Base-by-base conservation (phyloP, 2,329 filamentous ascomycete species). In the Sclerotinia trifoliorum region DNA sequence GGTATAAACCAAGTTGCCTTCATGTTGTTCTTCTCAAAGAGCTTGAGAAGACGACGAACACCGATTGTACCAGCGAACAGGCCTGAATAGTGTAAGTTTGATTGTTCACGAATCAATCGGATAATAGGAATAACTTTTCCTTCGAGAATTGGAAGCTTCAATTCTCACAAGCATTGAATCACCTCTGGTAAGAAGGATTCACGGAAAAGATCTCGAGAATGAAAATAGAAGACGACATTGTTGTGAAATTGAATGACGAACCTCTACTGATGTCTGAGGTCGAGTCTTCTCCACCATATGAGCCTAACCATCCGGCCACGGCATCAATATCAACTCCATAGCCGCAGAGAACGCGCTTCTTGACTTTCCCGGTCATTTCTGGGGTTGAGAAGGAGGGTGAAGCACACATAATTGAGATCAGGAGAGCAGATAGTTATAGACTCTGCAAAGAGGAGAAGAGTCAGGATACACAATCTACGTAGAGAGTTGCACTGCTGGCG, bases 251-350 rank as follows among this genome's bases (percentile, higher is more conserved):
- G 21, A 56, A 48, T 15, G 26, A 55, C 72, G 70, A 74, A 86
- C 88, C 89, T 82, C 90, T 83, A 75, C 86, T 89, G 71, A 93
- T 92, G 73, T 93, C 90, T 74, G 84, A 90, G 1, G 85, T 87
- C 10, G 85, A 89, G 75, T 93, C 90, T 77, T 92, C 85, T 49
- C 90, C 89, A 21, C 88, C 88, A 74, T 93, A 93, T 0, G 86
- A 90, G 0, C 90, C 90, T 0, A 93, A 81, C 90, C 90, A 93
- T 11, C 90, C 89, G 1, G 89, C 86, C 1, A 92, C 88, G n/a
- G 89, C 90, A 71, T 93, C 90, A 35, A 93, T 88, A 70, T 93
- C 90, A 32, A 92, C 87, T 3, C 89, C 88, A 73, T 91, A 91
- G 72, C 85, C 80, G 55, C 84, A 81, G 49, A 86, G 81, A 61